Evolutionary conservation across 2,329 filamentous ascomycete genomes (phyloP), one percentile per base, ranked within the genome.

Genomic region (Apiospora kogelbergensis): DNA sequence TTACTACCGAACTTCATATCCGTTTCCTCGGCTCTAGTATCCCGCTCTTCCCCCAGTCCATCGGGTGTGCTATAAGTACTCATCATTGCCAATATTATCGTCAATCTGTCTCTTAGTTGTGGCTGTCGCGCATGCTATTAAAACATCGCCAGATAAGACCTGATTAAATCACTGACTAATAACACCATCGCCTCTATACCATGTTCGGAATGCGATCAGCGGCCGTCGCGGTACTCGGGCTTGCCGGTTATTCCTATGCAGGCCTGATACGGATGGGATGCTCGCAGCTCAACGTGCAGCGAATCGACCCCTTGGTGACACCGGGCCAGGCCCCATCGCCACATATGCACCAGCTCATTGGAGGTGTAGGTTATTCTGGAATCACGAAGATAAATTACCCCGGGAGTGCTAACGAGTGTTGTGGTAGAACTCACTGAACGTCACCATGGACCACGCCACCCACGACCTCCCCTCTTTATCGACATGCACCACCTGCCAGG

Each of bases 401-500:
- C 42, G 13, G 3, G 30, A 20, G 4, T 30, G 5, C 6, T 22
- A 15, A 48, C 6, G 2, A 3, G 11, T n/a, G 24, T 30, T 30
- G 24, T 37, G 41, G 13, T 37, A 66, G 65, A 76, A 78, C 71
- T 76, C 75, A 17, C 75, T 78, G 68, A 78, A 78, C 66, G 74
- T 75, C 65, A 53, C 65, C 44, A 66, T 66, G 65, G n/a, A 45
- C 24, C 75, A 75, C 15, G 65, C 30, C 17, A 71, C 68, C 67
- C 63, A 73, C 46, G 76, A 78, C 68, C 76, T 76, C 2, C 70
- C 76, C 33, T 71, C 65, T 20, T 67, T 64, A n/a, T 77, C 71
- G 1, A 70, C 70, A 13, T 74, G 72, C 68, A 81, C 79, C 9
- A 79, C 72, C 2, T 80, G 79, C 67, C 75, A 76, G 48, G 77